Evolutionary conservation across 768 basidiomycete species (phyloP).

Genomic region (Hygrophorus russula): DNA sequence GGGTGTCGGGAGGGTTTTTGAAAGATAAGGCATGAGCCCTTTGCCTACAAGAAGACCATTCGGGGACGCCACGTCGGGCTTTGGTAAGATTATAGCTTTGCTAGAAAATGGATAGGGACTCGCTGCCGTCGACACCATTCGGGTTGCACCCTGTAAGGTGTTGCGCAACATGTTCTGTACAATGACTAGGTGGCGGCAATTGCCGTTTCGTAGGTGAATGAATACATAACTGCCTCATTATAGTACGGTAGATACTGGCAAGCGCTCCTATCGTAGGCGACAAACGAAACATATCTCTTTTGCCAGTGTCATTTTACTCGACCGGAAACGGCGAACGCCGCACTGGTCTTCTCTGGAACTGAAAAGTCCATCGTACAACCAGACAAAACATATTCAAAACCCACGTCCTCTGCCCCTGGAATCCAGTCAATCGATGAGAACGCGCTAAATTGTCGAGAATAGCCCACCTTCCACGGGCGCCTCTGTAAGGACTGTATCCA

Average conservation of each 20-base stretch:
- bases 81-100: constrained; percentile 42
- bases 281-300: too few species aligned
- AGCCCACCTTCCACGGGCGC: constrained; percentile 65
- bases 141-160: constrained; percentile 23
- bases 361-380: too few species aligned
- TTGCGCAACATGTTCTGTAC: constrained; percentile 23
- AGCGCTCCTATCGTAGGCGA: background rate
- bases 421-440: constrained; percentile 5
- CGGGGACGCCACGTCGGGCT: constrained; percentile 30
- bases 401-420: constrained; percentile 69
- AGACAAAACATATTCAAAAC: constrained; percentile 23
- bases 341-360: background rate
- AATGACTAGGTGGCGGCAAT: background rate
- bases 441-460: background rate
- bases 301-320: background rate
- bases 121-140: constrained; percentile 35
- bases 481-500: constrained; percentile 53
- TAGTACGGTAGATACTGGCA: constrained; percentile 6
- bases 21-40: constrained; percentile 70
- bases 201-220: constrained; percentile 1
- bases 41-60: constrained; percentile 50
- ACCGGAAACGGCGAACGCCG: background rate
- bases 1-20: constrained; percentile 49
- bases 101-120: constrained; percentile 72
- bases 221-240: background rate